Conservation (phyloP, 1,284 basidiomycete species). For the Neolentinus lepideus region DNA sequence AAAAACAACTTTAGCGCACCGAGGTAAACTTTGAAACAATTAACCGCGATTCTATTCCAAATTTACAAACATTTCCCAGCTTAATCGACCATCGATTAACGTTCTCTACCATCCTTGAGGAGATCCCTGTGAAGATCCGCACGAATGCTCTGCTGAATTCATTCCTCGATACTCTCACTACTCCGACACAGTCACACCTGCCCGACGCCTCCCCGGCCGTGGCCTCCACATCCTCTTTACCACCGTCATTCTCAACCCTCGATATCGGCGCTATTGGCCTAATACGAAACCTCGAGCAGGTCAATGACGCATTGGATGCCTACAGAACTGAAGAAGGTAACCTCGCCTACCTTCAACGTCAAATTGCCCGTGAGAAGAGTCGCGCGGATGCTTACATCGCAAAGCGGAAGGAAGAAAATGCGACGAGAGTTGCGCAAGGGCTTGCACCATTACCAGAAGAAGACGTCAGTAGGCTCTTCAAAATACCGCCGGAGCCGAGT, state of each 20-base stretch:
- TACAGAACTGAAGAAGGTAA: slow-evolving; percentile 92
- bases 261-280: slow-evolving; percentile 56
- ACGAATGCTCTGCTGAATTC: slow-evolving; percentile 83
- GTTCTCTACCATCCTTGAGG: slow-evolving; percentile 84
- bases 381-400: slow-evolving; percentile 77
- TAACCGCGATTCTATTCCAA: slow-evolving; percentile 14
- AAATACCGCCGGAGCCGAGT: slow-evolving; percentile 85
- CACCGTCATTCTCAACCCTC: slow-evolving; percentile 51
- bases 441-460: slow-evolving; percentile 84
- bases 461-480: slow-evolving; percentile 78
- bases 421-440: slow-evolving; percentile 75
- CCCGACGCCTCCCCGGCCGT: slow-evolving; percentile 31
- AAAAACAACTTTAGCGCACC: slow-evolving; percentile 83
- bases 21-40: slow-evolving; percentile 41
- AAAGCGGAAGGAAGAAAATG: slow-evolving; percentile 90
- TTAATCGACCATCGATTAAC: slow-evolving; percentile 84
- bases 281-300: slow-evolving; percentile 69
- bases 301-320: slow-evolving; percentile 79
- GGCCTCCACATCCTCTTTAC: slow-evolving; percentile 30
- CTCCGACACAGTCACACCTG: slow-evolving; percentile 20
- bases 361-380: slow-evolving; percentile 85
- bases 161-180: slow-evolving; percentile 72
- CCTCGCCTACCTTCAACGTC: slow-evolving; percentile 86
- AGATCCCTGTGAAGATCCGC: slow-evolving; percentile 86
- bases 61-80: slow-evolving; percentile 33